These are phyloP conservation scores for Yamadazyma sp. DNA, from an alignment of 805 yeast genomes.

Conservation along the genomic window DNA sequence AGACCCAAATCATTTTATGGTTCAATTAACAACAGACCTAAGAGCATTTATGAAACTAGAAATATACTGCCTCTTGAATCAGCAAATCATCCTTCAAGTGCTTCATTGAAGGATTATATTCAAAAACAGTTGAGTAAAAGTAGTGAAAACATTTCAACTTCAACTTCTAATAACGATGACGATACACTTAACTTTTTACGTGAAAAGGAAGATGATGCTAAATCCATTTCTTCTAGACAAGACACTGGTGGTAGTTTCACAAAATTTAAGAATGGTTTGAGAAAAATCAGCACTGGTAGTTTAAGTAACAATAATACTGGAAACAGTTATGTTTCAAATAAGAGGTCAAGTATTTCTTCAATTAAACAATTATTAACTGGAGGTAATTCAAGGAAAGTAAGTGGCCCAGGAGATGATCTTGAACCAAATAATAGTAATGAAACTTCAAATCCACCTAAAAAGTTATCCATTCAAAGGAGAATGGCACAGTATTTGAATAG, in stretches of 20 bases:
- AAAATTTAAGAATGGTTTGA: slow-evolving; percentile 28
- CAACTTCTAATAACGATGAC: slow-evolving; percentile 21
- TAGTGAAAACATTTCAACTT: slow-evolving; percentile 15
- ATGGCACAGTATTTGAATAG: slow-evolving; percentile 47
- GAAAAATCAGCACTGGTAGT: slow-evolving; percentile 40
- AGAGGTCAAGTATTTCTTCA: slow-evolving; percentile 28
- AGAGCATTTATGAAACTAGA: slow-evolving; percentile 7
- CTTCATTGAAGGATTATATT: slow-evolving; percentile 30
- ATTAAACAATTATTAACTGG: slow-evolving; percentile 30
- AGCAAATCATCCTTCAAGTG: slow-evolving; percentile 11
- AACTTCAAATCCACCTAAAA: slow-evolving; percentile 14
- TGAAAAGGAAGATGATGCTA: slow-evolving; percentile 25
- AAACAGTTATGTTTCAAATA: slow-evolving; percentile 11
- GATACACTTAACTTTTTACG: slow-evolving; percentile 37
- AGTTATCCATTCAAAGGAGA: slow-evolving; percentile 49
- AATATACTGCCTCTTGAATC: slow-evolving; percentile 9
- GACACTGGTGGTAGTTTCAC: slow-evolving; percentile 43
- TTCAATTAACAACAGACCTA: slow-evolving; percentile 2
- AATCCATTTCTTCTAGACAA: slow-evolving; percentile 6
- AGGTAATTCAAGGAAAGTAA: slow-evolving; percentile 15
- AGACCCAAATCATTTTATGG: not conserved
- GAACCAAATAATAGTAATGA: no score
- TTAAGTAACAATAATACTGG: slow-evolving; percentile 18
- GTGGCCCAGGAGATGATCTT: slow-evolving; percentile 5
- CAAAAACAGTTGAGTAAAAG: slow-evolving; percentile 29